Conservation (phyloP, 768 basidiomycete species). For the Psilocybe cyanescens region DNA sequence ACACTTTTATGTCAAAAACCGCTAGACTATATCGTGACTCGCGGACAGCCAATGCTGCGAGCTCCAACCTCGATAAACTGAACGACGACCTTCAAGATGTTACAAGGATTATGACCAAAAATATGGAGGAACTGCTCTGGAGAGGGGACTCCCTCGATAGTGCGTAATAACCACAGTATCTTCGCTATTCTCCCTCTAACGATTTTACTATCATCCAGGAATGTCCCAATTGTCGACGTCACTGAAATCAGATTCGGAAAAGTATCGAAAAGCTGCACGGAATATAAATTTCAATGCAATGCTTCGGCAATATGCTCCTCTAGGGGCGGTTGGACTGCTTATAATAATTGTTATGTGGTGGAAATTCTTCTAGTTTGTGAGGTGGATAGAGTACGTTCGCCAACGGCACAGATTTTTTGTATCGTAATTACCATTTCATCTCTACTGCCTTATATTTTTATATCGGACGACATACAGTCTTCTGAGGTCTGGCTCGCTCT, state of each 20-base stretch:
- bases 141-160: slow-evolving; percentile 96
- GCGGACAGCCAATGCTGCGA: slow-evolving; percentile 76
- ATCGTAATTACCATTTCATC: slow-evolving; percentile 22
- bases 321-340: slow-evolving; percentile 82
- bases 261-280: slow-evolving; percentile 93
- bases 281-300: slow-evolving; percentile 95
- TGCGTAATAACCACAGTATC: slow-evolving; percentile 41
- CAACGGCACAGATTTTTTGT: slow-evolving; percentile 16
- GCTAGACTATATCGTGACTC: slow-evolving; percentile 95
- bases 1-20: slow-evolving; percentile 99
- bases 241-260: slow-evolving; percentile 94
- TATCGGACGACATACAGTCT: slow-evolving; percentile 5
- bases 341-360: slow-evolving; percentile 79
- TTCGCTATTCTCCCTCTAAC: background rate
- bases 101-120: slow-evolving; percentile 99
- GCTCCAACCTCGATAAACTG: slow-evolving; percentile 78
- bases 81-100: slow-evolving; percentile 98
- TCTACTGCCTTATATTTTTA: slow-evolving; percentile 14
- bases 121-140: slow-evolving; percentile 99
- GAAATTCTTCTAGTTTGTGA: slow-evolving; percentile 57
- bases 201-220: slow-evolving; percentile 46
- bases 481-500: background rate
- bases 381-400: slow-evolving; percentile 4
- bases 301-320: slow-evolving; percentile 93
- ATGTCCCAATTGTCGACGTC: slow-evolving; percentile 98